Percentiles rank a stretch among this genome's conserved stretches.
These are phyloP conservation scores for Barnettozyma hawaiiensis DNA, from an alignment of 1,139 yeast species.

Conservation along the genomic window DNA sequence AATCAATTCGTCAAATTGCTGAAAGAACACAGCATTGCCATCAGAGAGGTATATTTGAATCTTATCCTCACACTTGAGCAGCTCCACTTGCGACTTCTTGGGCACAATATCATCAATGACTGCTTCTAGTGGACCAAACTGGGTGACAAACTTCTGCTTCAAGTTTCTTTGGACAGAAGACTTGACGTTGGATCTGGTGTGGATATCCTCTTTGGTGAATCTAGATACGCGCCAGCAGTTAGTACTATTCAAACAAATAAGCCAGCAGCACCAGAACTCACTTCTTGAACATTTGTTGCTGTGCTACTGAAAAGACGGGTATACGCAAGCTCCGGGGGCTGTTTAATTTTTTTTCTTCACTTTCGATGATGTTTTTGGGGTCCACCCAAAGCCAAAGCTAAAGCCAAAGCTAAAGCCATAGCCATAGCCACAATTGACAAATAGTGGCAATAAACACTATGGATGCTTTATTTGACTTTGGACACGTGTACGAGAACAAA, in stretches of 20 bases:
- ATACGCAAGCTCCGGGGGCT: too few species aligned
- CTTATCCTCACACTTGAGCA: slow-evolving; percentile 85
- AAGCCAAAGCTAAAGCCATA: too few species aligned
- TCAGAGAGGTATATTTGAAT: slow-evolving; percentile 74
- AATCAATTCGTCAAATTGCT: slow-evolving; percentile 77
- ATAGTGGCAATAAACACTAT: too few species aligned
- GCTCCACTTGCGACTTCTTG: slow-evolving; percentile 80
- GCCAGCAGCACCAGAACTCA: too few species aligned
- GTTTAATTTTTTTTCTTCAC: background rate
- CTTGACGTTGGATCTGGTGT: slow-evolving; percentile 85
- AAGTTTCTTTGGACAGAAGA: slow-evolving; percentile 88
- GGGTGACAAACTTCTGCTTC: slow-evolving; percentile 63
- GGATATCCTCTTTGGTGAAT: slow-evolving; percentile 81
- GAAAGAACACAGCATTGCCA: slow-evolving; percentile 69
- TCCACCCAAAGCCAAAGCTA: too few species aligned
- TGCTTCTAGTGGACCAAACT: slow-evolving; percentile 67
- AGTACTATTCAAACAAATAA: too few species aligned
- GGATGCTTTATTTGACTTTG: too few species aligned
- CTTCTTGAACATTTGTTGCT: slow-evolving; percentile 25
- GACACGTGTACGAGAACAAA: too few species aligned
- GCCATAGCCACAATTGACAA: too few species aligned
- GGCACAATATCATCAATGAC: slow-evolving; percentile 81
- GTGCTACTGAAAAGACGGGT: too few species aligned
- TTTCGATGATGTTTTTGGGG: too few species aligned
- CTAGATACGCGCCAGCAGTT: slow-evolving; percentile 31